Evolutionary conservation across 129 eudicot species (phyloP).

Genomic region (Ambrosia artemisiifolia): DNA sequence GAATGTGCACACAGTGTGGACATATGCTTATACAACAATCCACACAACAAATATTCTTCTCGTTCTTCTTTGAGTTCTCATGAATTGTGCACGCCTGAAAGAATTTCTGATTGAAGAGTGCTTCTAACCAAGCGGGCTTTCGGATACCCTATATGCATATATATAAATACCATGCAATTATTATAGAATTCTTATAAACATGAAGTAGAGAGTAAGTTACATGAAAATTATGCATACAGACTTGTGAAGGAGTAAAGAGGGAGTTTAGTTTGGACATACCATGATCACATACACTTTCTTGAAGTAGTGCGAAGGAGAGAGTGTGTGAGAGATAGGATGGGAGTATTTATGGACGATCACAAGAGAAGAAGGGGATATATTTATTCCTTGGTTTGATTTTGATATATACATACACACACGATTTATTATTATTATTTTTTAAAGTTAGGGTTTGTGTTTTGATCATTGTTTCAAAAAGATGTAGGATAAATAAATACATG

Average conservation of each 20-base stretch:
- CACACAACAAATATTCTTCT: constrained; percentile 83
- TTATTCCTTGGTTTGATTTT: constrained; percentile 12
- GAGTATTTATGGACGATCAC: constrained; percentile 69
- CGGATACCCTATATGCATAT: constrained; percentile 52
- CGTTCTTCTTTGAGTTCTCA: constrained; percentile 82
- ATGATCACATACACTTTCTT: constrained; percentile 36
- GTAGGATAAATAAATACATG: not conserved
- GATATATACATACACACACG: not conserved
- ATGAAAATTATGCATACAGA: not conserved
- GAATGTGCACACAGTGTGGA: constrained; percentile 79
- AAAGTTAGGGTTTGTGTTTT: not conserved
- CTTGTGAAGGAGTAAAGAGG: not conserved
- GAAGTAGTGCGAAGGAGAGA: constrained; percentile 24
- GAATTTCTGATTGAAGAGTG: constrained; percentile 72
- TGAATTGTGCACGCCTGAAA: constrained; percentile 71
- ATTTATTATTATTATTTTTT: not conserved
- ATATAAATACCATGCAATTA: constrained; percentile 21
- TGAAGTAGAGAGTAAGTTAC: not conserved
- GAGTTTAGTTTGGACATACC: constrained; percentile 36
- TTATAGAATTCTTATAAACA: not conserved
- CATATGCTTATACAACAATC: constrained; percentile 93
- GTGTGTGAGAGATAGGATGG: constrained; percentile 39
- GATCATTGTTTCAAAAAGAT: not conserved
- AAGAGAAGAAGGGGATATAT: constrained; percentile 27
- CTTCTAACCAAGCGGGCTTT: constrained; percentile 93